phyloP scores from a whole-genome alignment of 345 rosid species.

The Populus euphratica region DNA sequence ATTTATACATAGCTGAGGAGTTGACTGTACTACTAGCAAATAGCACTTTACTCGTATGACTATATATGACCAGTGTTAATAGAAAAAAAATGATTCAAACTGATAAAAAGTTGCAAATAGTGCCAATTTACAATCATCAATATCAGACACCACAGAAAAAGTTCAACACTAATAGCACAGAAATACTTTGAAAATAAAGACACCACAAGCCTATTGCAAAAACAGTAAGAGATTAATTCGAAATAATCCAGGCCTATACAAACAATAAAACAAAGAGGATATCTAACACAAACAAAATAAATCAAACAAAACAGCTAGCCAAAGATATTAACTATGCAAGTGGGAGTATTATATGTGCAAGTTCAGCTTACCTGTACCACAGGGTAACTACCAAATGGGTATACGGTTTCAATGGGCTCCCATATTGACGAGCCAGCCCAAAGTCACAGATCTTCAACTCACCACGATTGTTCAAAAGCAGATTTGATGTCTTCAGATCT shows the following conservation, averaged over 20 bases:
- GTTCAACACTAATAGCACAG: not conserved
- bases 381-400: constrained; percentile 99
- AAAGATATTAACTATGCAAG: not conserved
- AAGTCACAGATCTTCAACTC: constrained; percentile 98
- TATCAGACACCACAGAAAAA: not conserved
- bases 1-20: not conserved
- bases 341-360: not conserved
- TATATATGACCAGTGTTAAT: not conserved
- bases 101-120: too few species aligned
- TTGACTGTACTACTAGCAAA: not conserved
- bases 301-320: not conserved
- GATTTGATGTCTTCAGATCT: constrained; percentile 92
- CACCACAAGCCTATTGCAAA: not conserved
- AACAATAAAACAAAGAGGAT: not conserved
- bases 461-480: constrained; percentile 90
- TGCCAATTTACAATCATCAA: not conserved
- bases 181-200: not conserved
- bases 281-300: not conserved
- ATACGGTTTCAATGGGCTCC: constrained; percentile 92
- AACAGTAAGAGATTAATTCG: not conserved
- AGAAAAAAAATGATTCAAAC: not conserved
- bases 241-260: not conserved
- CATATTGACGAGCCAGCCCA: constrained; percentile 98
- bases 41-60: not conserved
- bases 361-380: constrained; percentile 86